Evolutionary conservation across 2,329 filamentous ascomycete species (phyloP), one percentile per base, ranked within the genome.

Genomic region (Phialophora macrospora): DNA sequence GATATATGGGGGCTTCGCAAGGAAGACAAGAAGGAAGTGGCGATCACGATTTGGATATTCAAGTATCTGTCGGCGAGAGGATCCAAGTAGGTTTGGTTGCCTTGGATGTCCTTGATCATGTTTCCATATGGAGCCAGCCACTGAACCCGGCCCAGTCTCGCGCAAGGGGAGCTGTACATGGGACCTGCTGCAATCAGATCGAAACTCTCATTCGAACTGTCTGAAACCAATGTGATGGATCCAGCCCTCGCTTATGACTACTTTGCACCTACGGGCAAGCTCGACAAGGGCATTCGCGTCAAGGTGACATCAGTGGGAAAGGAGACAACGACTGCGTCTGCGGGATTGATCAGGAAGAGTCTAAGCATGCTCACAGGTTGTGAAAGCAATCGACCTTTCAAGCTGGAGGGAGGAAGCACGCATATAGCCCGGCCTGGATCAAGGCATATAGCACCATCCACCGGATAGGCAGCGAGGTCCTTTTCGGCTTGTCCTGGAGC

Each of bases 321-420:
- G 63, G 60, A 26, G 56, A 8, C 2, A 5, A 8, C 6, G 6
- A 2, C 14, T 20, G 6, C 14, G 6, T n/a, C 14, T 8, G 38
- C 14, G n/a, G 38, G 6, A n/a, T 44, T 8, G 38, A 41, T 17
- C 12, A 7, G 12, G 38, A n/a, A 41, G 6, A 41, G 17, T 17
- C 14, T 14, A 41, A 17, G 14, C 38, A 41, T 41, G 38, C 38
- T 34, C 6, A 44, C 38, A 7, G 14, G 4, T 17, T 17, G 34
- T 4, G 14, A n/a, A 41, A 41, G 38, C 38, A n/a, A 44, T 51
- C 28, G 7, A 30, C 20, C 20, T 12, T 26, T 79, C 71, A 96
- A 24, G 95, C 95, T 49, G 95, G 95, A 4, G 95, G 95, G 56
- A 99, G 82, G 76, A 99, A 99, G 3, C 88, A 93, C 3, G 93